phyloP scores from a whole-genome alignment of 2,329 filamentous ascomycete genomes.

The Alternaria sp. region DNA sequence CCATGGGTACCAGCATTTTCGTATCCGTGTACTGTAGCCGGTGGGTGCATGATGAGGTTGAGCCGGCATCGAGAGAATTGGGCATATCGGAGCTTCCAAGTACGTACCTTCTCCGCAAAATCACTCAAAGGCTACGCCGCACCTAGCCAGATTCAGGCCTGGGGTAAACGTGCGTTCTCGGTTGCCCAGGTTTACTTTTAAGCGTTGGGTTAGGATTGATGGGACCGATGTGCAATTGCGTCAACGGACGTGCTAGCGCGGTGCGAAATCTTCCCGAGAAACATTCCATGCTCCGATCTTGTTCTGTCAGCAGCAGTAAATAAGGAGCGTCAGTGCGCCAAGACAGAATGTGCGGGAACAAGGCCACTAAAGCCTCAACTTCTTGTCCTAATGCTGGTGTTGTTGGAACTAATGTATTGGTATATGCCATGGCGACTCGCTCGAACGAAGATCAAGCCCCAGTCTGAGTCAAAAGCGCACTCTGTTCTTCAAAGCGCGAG shows the following conservation, averaged over 20 bases:
- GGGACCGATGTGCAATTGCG: not conserved
- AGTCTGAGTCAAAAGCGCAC: not conserved
- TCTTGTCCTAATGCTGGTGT: not conserved
- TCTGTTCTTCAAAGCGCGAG: slow-evolving; percentile 6
- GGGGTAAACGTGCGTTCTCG: not conserved
- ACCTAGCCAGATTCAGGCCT: not conserved
- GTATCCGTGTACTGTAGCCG: not conserved
- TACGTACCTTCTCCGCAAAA: not conserved
- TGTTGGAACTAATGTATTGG: not conserved
- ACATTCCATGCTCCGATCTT: not conserved
- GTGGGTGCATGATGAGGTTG: not conserved
- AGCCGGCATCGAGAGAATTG: not conserved
- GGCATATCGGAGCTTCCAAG: not conserved
- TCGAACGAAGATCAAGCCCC: not conserved
- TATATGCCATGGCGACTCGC: not conserved
- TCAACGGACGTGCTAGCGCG: not conserved
- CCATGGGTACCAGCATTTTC: not conserved
- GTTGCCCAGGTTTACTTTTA: not conserved
- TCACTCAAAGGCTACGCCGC: not conserved
- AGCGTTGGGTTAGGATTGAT: not conserved
- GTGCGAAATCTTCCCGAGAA: not conserved
- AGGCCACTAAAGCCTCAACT: not conserved
- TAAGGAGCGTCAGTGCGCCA: not conserved
- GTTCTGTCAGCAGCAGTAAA: not conserved
- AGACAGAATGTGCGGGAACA: not conserved